A percentile compares a stretch with the other conserved stretches of the same genome.
These are phyloP conservation scores for Clavulina sp. DNA, from an alignment of 768 basidiomycete genomes.

Conservation along the genomic window DNA sequence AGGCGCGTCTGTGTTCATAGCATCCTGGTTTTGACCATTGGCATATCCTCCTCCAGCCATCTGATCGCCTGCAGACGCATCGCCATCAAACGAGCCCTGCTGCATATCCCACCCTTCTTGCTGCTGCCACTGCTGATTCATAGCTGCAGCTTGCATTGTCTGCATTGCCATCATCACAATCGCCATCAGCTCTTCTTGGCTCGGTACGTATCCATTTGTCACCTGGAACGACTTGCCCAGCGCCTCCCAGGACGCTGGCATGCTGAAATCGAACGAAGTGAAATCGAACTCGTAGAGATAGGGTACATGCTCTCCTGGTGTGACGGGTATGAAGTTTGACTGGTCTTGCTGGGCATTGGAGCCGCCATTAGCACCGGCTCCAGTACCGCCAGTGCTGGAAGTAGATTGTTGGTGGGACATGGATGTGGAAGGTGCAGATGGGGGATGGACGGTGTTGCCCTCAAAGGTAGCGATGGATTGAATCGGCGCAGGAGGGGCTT, in stretches of 20 bases:
- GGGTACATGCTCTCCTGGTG: constrained; percentile 10
- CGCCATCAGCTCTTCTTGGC: constrained; percentile 62
- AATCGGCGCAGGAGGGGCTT: background rate
- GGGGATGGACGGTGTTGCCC: background rate
- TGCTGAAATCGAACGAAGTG: constrained; percentile 53
- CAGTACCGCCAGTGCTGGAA: background rate
- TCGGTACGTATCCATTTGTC: constrained; percentile 48
- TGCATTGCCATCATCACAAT: constrained; percentile 33
- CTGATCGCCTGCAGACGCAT: too few relatives aligned
- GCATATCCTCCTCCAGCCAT: too few relatives aligned
- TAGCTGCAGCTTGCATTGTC: too few relatives aligned
- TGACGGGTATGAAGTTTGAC: too few relatives aligned
- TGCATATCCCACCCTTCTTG: too few relatives aligned
- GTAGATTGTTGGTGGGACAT: background rate
- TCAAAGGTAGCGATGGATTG: background rate
- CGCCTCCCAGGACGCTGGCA: constrained; percentile 60
- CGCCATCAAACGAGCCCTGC: too few relatives aligned
- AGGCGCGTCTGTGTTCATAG: too few relatives aligned
- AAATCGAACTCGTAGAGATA: constrained; percentile 57
- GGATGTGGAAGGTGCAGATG: background rate
- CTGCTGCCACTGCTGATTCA: too few relatives aligned
- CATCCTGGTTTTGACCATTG: too few relatives aligned
- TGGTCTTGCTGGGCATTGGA: too few relatives aligned
- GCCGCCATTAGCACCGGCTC: background rate
- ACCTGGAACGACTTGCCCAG: constrained; percentile 63